Evolutionary conservation across 176 grass and related monocot genomes (phyloP).

Genomic region (Elymus sibiricus): DNA sequence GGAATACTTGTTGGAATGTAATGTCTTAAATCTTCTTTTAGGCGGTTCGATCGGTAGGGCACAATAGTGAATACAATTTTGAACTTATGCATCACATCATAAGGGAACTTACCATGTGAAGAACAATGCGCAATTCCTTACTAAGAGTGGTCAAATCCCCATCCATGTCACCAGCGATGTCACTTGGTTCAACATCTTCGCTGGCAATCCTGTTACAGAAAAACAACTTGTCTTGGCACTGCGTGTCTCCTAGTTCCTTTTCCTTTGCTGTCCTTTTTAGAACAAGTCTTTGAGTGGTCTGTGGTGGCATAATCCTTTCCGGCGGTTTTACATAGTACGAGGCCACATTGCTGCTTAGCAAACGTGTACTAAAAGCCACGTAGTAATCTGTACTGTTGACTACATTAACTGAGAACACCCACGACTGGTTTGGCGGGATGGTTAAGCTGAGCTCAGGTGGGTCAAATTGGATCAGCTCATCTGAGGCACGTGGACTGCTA

Average conservation of each 20-base stretch:
- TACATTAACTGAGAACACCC: not conserved
- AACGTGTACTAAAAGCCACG: not conserved
- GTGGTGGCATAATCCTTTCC: not conserved
- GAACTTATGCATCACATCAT: too few species aligned
- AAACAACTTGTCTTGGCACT: not conserved
- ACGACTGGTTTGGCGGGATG: not conserved
- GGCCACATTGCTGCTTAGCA: not conserved
- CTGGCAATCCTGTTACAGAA: not conserved
- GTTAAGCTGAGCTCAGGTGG: not conserved
- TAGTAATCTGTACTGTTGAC: not conserved
- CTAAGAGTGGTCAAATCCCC: too few species aligned
- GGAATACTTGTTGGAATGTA: too few species aligned
- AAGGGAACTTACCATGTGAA: too few species aligned
- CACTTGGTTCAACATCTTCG: not conserved
- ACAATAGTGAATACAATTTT: too few species aligned
- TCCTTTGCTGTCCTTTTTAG: not conserved
- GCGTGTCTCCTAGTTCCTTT: not conserved
- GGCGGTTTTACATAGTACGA: rapidly evolving
- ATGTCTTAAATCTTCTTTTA: too few species aligned
- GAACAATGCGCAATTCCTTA: too few species aligned
- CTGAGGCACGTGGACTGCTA: not conserved
- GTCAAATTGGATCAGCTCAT: not conserved
- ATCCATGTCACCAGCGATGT: not conserved
- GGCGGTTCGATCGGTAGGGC: too few species aligned
- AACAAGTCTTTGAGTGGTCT: not conserved